Percentiles rank a stretch among this genome's conserved stretches.
phyloP scores from a whole-genome alignment of 306 rosid species.

The Vicia sativa region DNA sequence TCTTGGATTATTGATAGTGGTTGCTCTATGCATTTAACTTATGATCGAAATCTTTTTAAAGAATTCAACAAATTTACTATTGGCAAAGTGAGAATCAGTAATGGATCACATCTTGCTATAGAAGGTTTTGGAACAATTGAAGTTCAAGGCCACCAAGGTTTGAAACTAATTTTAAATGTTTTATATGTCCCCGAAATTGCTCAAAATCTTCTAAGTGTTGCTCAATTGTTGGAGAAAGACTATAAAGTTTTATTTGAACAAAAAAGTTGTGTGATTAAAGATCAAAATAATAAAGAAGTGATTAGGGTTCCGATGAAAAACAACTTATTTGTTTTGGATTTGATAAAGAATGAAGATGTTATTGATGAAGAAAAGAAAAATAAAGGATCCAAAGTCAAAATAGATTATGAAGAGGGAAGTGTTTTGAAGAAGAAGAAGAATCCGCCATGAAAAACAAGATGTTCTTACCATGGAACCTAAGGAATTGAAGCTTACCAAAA shows the following conservation, averaged over 20 bases:
- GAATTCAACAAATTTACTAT: background rate
- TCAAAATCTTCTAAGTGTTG: background rate
- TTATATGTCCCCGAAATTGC: background rate
- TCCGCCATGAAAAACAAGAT: too few species aligned
- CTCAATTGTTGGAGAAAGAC: background rate
- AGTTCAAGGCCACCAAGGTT: background rate
- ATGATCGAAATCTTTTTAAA: background rate
- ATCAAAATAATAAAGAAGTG: background rate
- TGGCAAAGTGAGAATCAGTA: background rate
- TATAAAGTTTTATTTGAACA: background rate
- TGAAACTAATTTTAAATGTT: background rate
- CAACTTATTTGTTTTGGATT: background rate
- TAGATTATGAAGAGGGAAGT: background rate
- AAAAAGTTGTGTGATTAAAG: background rate
- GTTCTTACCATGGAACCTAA: too few species aligned
- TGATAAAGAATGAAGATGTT: background rate
- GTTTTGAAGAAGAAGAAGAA: background rate
- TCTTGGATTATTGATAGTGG: background rate
- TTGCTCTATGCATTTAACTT: background rate
- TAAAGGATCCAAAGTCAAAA: too few species aligned
- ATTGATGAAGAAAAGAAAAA: background rate
- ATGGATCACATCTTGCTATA: background rate
- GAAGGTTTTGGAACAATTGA: background rate
- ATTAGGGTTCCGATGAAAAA: background rate
- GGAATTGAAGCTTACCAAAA: too few species aligned